Base-by-base conservation (phyloP, 345 rosid genomes). In the Dimocarpus longan region DNA sequence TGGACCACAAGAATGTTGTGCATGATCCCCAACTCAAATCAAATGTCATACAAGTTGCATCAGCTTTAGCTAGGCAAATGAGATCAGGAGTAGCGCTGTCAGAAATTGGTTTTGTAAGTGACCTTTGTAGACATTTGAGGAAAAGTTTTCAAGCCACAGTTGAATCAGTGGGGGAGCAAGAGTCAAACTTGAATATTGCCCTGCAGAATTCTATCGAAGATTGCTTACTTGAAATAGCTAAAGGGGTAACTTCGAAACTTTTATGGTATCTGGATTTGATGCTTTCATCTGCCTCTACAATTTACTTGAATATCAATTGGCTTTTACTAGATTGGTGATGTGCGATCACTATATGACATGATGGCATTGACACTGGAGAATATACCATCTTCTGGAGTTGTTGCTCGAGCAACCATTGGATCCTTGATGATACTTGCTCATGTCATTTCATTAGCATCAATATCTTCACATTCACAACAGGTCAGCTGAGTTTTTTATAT, bases 171-270 rank as follows among this genome's bases (percentile, higher is more conserved):
- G 98, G 90, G 82, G 91, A 90, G 74, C 91, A 87, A 64, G 98
- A 93, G 62, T 79, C 87, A 71, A 89, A 86, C 77, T 69, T 85
- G 83, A 92, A 95, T 82, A 70, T 86, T 74, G 79, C 79, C 76
- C 97, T 96, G 68, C 99, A 93, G 76, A 91, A 91, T 76, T 85
- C 99, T 82, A 93, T 91, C 76, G 97, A 93, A 90, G 97, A 91
- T 86, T 94, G 99, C 86, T 88, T 96, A 75, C 89, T 90, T 62
- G 98, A 96, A 84, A 90, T 93, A 79, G 93, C 95, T 46, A 93
- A 86, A 85, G 97, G 99, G 88, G 95, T 93, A 89, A 80, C 69
- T 39, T 76, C n/a, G 56, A 71, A 68, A 37, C 39, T 24, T 69
- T 67, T 74, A 32, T 76, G 10, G 19, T 46, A 39, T 71, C 1